These are phyloP conservation scores for Naumovozyma castellii DNA, from an alignment of 805 yeast genomes.

Conservation along the genomic window DNA sequence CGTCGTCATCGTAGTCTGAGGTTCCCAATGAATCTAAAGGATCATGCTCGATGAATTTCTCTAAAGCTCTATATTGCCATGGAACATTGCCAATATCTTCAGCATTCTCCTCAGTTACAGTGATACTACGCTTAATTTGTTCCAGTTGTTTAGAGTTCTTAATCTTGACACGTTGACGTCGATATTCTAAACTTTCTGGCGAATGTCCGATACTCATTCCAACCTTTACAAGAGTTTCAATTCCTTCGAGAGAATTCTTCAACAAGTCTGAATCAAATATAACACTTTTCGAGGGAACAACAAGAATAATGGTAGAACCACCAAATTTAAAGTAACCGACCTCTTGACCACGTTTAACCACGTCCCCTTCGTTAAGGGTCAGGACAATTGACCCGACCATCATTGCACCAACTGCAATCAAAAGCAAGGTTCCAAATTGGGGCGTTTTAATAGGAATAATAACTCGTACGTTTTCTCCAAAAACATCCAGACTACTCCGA, in stretches of 20 bases:
- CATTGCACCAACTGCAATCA: conserved; percentile 93
- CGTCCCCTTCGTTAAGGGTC: conserved; percentile 52
- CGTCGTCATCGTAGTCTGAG: conserved; percentile 4
- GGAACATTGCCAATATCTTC: conserved; percentile 14
- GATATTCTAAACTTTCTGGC: conserved; percentile 39
- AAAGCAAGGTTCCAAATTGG: conserved; percentile 67
- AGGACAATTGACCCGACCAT: conserved; percentile 90
- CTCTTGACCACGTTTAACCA: conserved; percentile 63
- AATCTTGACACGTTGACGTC: conserved; percentile 36
- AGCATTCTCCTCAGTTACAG: conserved; percentile 18
- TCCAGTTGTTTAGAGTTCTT: conserved; percentile 19
- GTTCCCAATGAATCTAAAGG: background rate
- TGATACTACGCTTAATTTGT: conserved; percentile 23
- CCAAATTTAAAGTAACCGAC: conserved; percentile 94
- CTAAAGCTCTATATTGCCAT: conserved; percentile 24
- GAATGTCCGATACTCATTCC: conserved; percentile 89
- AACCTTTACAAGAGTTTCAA: conserved; percentile 78
- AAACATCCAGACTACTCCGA: conserved; percentile 78
- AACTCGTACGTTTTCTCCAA: conserved; percentile 80
- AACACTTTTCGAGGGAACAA: conserved; percentile 46
- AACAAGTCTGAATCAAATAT: conserved; percentile 65
- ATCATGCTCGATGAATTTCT: conserved; percentile 6
- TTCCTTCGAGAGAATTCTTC: conserved; percentile 53
- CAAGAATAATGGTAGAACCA: conserved; percentile 73
- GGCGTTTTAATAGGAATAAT: conserved; percentile 67